These are phyloP conservation scores for Agarophyton chilense DNA, from an alignment of 23 red algal species.

Conservation along the genomic window DNA sequence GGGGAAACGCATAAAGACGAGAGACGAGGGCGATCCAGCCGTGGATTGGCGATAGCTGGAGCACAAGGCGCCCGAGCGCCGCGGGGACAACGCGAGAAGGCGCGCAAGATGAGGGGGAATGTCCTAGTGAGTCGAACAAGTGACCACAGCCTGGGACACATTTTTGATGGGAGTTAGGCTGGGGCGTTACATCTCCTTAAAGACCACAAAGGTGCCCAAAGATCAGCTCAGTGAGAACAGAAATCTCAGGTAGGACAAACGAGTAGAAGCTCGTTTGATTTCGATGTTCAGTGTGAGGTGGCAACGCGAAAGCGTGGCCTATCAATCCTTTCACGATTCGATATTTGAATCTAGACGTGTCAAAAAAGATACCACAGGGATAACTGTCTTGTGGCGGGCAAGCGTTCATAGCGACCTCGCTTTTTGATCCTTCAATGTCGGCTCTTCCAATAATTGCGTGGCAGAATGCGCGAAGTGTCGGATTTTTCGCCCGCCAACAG, in stretches of 20 bases:
- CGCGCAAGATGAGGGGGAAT: too few species aligned
- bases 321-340: conserved; percentile 74
- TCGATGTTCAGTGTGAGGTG: conserved; percentile 47
- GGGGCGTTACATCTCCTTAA: conserved; percentile 95
- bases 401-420: conserved; percentile 87
- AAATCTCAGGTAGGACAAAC: conserved; percentile 73
- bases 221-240: conserved; percentile 93
- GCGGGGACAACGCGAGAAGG: too few species aligned
- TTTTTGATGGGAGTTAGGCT: conserved; percentile 94
- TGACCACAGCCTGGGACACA: conserved; percentile 72
- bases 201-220: conserved; percentile 92
- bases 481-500: conserved; percentile 75
- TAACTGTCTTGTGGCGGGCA: conserved; percentile 96
- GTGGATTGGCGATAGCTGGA: too few species aligned
- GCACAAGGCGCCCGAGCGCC: too few species aligned
- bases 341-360: neutral
- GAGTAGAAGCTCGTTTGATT: conserved; percentile 2
- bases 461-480: conserved; percentile 60
- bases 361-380: conserved; percentile 90
- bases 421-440: conserved; percentile 83
- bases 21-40: too few species aligned
- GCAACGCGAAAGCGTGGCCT: conserved; percentile 95
- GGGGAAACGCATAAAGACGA: too few species aligned
- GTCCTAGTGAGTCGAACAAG: conserved; percentile 11
- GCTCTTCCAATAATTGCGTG: conserved; percentile 72